Evolutionary conservation across 1,139 yeast genomes (phyloP).

Genomic region (Kodamaea fungicola): DNA sequence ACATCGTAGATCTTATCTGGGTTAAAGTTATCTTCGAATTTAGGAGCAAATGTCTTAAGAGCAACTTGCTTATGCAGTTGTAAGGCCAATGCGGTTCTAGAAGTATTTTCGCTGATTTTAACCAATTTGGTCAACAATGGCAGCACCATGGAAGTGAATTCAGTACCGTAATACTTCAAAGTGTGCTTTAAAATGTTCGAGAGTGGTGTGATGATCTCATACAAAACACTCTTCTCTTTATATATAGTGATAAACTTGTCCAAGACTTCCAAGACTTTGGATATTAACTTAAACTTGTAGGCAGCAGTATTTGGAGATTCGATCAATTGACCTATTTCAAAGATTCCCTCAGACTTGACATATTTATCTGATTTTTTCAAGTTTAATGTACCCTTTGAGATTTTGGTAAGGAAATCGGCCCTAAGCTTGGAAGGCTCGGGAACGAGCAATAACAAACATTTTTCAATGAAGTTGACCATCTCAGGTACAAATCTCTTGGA

Average conservation of each 20-base stretch:
- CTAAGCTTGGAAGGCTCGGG: constrained; percentile 35
- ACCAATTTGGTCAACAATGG: constrained; percentile 47
- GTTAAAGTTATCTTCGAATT: constrained; percentile 92
- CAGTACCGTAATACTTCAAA: constrained; percentile 31
- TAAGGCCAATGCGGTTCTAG: constrained; percentile 71
- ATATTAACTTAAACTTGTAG: constrained; percentile 30
- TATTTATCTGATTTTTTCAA: constrained; percentile 17
- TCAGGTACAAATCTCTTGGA: constrained; percentile 86
- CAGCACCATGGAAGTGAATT: constrained; percentile 4
- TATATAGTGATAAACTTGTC: constrained; percentile 43
- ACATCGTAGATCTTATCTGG: constrained; percentile 92
- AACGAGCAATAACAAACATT: constrained; percentile 43
- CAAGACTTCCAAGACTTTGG: constrained; percentile 23
- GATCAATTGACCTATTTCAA: constrained; percentile 20
- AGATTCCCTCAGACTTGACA: constrained; percentile 7
- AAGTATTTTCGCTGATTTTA: constrained; percentile 43
- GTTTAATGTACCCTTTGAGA: constrained; percentile 16
- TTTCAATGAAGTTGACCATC: constrained; percentile 56
- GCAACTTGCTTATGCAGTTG: constrained; percentile 88
- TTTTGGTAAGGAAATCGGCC: constrained; percentile 6
- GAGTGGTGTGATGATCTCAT: constrained; percentile 53
- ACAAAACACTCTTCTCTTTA: constrained; percentile 62
- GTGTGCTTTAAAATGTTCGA: constrained; percentile 33
- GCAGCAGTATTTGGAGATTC: constrained; percentile 10
- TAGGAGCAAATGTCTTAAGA: constrained; percentile 82